Evolutionary conservation across 805 yeast species (phyloP).

Genomic region (Torulaspora microellipsoides): DNA sequence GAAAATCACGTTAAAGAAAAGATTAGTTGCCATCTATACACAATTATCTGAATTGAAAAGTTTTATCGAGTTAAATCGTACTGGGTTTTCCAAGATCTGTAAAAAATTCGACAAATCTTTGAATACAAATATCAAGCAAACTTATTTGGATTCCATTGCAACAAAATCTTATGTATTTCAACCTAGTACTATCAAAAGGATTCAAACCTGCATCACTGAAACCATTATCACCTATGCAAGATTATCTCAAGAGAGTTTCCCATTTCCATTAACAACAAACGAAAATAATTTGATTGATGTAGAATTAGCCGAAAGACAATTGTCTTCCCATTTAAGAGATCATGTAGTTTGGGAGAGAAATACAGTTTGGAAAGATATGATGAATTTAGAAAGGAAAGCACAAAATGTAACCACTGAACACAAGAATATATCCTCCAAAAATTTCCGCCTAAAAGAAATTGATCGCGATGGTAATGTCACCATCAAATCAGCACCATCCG

Average conservation of each 20-base stretch:
- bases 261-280: slow-evolving; percentile 8
- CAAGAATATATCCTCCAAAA: slow-evolving; percentile 15
- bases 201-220: slow-evolving; percentile 52
- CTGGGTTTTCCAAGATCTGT: slow-evolving; percentile 85
- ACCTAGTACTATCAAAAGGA: slow-evolving; percentile 40
- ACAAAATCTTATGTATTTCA: slow-evolving; percentile 52
- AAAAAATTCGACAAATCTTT: slow-evolving; percentile 89
- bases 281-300: slow-evolving; percentile 13
- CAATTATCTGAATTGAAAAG: slow-evolving; percentile 77
- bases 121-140: slow-evolving; percentile 53
- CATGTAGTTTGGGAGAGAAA: slow-evolving; percentile 97
- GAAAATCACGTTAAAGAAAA: slow-evolving; percentile 58
- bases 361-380: slow-evolving; percentile 96
- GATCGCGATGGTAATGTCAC: slow-evolving; percentile 17
- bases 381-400: slow-evolving; percentile 80
- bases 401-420: slow-evolving; percentile 59
- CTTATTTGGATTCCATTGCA: slow-evolving; percentile 49
- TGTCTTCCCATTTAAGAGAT: slow-evolving; percentile 65
- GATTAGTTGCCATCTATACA: slow-evolving; percentile 64
- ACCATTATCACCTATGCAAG: slow-evolving; percentile 53
- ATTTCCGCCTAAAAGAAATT: slow-evolving; percentile 14
- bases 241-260: slow-evolving; percentile 27
- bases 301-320: slow-evolving; percentile 44
- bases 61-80: slow-evolving; percentile 73
- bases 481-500: slow-evolving; percentile 23